These are phyloP conservation scores for Rhodocollybia butyracea DNA, from an alignment of 768 basidiomycete species.

Conservation along the genomic window DNA sequence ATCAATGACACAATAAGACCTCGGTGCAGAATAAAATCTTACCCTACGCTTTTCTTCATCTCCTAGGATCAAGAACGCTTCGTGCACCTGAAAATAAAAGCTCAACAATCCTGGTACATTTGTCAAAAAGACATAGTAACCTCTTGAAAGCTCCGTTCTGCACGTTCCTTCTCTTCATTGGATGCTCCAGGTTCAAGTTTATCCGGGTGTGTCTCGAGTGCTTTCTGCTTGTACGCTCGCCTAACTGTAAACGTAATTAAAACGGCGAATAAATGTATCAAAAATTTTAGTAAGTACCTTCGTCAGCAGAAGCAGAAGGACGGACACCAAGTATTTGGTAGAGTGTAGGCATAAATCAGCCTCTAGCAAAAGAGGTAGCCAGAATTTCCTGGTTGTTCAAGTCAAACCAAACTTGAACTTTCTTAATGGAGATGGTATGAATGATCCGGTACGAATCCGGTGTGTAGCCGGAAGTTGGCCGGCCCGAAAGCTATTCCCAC, in stretches of 20 bases:
- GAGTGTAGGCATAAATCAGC: background rate
- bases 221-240: constrained; percentile 63
- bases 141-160: constrained; percentile 59
- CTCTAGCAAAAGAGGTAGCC: background rate
- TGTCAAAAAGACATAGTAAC: constrained; percentile 31
- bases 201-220: constrained; percentile 72
- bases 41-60: constrained; percentile 57
- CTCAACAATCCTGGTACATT: background rate
- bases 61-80: constrained; percentile 58
- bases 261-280: constrained; percentile 1
- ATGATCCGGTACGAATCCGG: too few relatives aligned
- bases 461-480: too few relatives aligned
- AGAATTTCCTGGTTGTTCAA: background rate
- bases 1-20: constrained; percentile 1
- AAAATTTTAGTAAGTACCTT: background rate
- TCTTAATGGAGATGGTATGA: background rate
- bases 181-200: constrained; percentile 56
- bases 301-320: constrained; percentile 1
- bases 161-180: constrained; percentile 46
- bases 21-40: constrained; percentile 12
- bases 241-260: constrained; percentile 39
- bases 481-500: too few relatives aligned
- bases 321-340: constrained; percentile 2
- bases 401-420: background rate
- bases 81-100: constrained; percentile 44